Base-by-base conservation (phyloP, 2,329 filamentous ascomycete species). In the Penicillium sp. region DNA sequence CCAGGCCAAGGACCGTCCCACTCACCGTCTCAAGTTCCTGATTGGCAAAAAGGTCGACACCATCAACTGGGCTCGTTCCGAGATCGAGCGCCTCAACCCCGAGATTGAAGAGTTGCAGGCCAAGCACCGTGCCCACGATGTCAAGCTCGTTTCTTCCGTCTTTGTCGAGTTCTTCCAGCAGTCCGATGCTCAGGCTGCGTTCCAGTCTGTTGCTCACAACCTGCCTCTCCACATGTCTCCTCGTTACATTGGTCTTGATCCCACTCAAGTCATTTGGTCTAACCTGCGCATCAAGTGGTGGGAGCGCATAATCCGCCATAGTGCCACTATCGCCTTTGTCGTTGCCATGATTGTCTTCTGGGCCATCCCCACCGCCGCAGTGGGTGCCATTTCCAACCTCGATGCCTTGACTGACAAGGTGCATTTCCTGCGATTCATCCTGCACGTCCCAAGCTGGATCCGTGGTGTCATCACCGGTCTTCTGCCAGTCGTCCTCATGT, bases 1-100 rank as follows among this genome's bases (percentile, higher is more conserved):
- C 40, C 82, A 87, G 16, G 79, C 81, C 10, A 89, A 91, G 75
- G 83, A 92, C 67, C 85, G 92, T 44, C 92, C 92, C 1, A 87
- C 89, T 1, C 92, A 96, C 72, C 86, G 86, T 36, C 79, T 88
- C 56, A 90, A 89, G 72, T 81, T 83, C 6, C 75, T 95, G 22
- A 84, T 93, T 65, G 90, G 92, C 66, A 88, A 92, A 72, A 95
- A 96, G 75, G 93, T 97, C 16, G 95, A 99, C 77, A 95, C 92
- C 0, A 97, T 99, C 74, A 87, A 94, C 62, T 97, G 90, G 89
- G 90, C 87, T 63, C 89, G 95, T 53, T 81, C 83, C 1, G 89
- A 96, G 74, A 85, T 97, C 54, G 85, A 89, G 63, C 87, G 87
- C 50, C 84, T 96, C 46, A 88, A 89, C 54, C 88, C 90, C 0